A percentile compares a stretch with the other conserved stretches of the same genome.
Evolutionary conservation across 1,284 basidiomycete species (phyloP).

Genomic region (Sporisorium graminicola): DNA sequence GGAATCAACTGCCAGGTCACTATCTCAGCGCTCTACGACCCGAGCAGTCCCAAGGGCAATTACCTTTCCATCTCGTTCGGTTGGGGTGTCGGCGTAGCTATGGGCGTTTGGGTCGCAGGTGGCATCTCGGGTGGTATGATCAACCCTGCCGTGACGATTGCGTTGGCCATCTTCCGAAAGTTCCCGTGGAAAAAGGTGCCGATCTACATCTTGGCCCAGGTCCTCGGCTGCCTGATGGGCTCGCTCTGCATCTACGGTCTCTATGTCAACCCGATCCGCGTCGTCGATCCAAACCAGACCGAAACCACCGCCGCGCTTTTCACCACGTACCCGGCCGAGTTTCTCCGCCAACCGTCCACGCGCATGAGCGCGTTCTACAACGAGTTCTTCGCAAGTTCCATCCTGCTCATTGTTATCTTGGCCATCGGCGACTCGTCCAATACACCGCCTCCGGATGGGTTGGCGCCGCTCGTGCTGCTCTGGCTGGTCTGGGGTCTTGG

Average conservation of each 20-base stretch:
- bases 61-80: constrained; percentile 61
- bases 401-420: constrained; percentile 61
- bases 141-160: constrained; percentile 73
- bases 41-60: constrained; percentile 42
- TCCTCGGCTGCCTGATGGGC: constrained; percentile 79
- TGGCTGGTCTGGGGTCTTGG: constrained; percentile 75
- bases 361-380: constrained; percentile 53
- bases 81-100: constrained; percentile 64
- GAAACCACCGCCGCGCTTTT: constrained; percentile 77
- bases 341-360: constrained; percentile 46
- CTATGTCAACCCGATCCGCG: constrained; percentile 80
- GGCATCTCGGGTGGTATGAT: constrained; percentile 62
- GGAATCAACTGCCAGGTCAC: constrained; percentile 63
- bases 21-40: constrained; percentile 49
- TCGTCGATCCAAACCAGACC: constrained; percentile 59
- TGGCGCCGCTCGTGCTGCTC: constrained; percentile 76
- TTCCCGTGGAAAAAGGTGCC: constrained; percentile 87
- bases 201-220: constrained; percentile 78
- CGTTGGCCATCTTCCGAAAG: constrained; percentile 77
- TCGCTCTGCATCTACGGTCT: constrained; percentile 80
- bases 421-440: constrained; percentile 69
- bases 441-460: constrained; percentile 73
- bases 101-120: constrained; percentile 62
- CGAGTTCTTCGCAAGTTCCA: constrained; percentile 57
- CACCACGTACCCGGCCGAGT: constrained; percentile 75